Conservation (phyloP, 257 asterid genomes). For the Solanum sparsipilum region DNA sequence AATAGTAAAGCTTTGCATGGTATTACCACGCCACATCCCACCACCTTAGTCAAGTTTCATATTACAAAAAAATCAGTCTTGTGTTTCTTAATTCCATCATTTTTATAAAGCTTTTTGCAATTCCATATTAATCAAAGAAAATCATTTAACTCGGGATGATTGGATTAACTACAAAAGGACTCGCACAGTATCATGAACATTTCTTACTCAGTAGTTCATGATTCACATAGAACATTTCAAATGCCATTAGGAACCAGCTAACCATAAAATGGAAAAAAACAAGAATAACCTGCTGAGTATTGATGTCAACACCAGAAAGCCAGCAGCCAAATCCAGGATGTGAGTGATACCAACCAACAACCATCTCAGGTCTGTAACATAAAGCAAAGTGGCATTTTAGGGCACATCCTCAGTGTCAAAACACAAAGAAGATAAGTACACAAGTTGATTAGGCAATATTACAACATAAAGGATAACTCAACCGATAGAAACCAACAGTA, state of each 20-base stretch:
- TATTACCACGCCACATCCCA: background rate
- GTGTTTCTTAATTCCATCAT: background rate
- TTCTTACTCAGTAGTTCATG: background rate
- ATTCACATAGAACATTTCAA: background rate
- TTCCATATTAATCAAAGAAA: background rate
- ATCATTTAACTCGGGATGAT: background rate
- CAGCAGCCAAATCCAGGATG: conserved; percentile 99
- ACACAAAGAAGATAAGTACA: background rate
- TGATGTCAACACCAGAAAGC: conserved; percentile 96
- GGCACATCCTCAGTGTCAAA: background rate
- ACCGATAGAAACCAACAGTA: background rate
- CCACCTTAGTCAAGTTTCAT: background rate
- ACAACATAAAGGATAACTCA: background rate
- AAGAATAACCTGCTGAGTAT: conserved; percentile 76
- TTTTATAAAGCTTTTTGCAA: background rate
- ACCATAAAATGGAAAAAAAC: background rate
- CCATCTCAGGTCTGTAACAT: conserved; percentile 91
- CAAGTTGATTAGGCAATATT: background rate
- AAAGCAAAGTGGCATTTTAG: background rate
- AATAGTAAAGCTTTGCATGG: background rate
- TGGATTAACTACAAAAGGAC: background rate
- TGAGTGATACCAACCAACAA: conserved; percentile 98
- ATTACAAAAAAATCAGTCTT: background rate
- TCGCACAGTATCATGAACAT: background rate
- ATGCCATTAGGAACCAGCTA: background rate